Conservation (phyloP, 129 eudicot species). For the Flaveria brownii region DNA sequence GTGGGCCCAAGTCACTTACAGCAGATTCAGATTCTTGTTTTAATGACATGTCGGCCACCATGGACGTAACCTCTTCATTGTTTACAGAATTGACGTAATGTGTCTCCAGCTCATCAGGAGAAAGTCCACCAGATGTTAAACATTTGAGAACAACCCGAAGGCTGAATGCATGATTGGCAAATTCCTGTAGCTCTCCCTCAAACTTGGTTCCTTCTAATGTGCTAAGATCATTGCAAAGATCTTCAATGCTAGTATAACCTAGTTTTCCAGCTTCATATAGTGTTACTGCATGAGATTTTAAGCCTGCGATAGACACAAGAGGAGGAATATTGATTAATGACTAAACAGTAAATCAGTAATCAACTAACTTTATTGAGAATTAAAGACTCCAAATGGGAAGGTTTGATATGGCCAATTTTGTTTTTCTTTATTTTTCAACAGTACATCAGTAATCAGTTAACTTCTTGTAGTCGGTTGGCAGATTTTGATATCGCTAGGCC, state of each 20-base stretch:
- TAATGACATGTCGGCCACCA: slow-evolving; percentile 35
- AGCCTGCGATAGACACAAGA: slow-evolving; percentile 57
- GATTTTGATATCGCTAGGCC: background rate
- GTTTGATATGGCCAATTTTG: background rate
- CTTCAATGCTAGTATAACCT: slow-evolving; percentile 86
- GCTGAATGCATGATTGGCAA: slow-evolving; percentile 98
- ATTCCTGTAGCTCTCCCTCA: slow-evolving; percentile 98
- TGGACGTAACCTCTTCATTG: slow-evolving; percentile 43
- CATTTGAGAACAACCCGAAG: slow-evolving; percentile 85
- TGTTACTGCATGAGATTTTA: slow-evolving; percentile 97
- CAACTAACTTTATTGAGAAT: background rate
- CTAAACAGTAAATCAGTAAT: slow-evolving; percentile 5
- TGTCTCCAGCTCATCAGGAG: slow-evolving; percentile 45
- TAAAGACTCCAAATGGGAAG: background rate
- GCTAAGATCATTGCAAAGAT: slow-evolving; percentile 87
- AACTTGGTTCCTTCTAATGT: slow-evolving; percentile 91
- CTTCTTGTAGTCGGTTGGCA: background rate
- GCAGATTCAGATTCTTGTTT: slow-evolving; percentile 36
- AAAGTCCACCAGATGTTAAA: slow-evolving; percentile 79
- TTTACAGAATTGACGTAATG: slow-evolving; percentile 31
- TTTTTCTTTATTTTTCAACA: too few species aligned
- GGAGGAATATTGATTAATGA: slow-evolving; percentile 23
- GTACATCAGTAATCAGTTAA: too few species aligned
- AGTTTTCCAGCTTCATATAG: slow-evolving; percentile 96
- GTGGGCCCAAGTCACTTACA: slow-evolving; percentile 21